phyloP scores from a whole-genome alignment of 495 filamentous ascomycete species.

The Lophium mytilinum region DNA sequence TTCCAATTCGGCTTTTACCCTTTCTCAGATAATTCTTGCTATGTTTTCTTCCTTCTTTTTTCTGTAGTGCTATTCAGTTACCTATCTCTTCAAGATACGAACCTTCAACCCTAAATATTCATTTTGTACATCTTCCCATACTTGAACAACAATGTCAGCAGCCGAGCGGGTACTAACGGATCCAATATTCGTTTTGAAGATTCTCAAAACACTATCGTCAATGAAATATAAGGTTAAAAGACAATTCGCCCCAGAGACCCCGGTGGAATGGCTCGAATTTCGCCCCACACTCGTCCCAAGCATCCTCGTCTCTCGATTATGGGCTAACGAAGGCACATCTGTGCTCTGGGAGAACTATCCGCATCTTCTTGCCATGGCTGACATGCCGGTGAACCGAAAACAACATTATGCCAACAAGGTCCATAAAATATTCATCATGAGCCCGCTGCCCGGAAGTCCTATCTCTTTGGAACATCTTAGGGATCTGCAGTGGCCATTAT shows the following conservation, averaged over 20 bases:
- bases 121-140: too few relatives aligned
- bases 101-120: too few relatives aligned
- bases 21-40: too few relatives aligned
- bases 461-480: slow-evolving; percentile 7
- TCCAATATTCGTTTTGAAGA: slow-evolving; percentile 12
- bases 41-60: too few relatives aligned
- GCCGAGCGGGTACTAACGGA: not conserved
- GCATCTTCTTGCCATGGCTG: slow-evolving; percentile 17
- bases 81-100: too few relatives aligned
- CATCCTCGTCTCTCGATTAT: slow-evolving; percentile 18
- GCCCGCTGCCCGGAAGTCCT: slow-evolving; percentile 3
- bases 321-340: slow-evolving; percentile 18
- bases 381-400: slow-evolving; percentile 6
- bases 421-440: slow-evolving; percentile 9
- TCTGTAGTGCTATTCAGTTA: too few relatives aligned
- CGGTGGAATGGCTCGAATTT: slow-evolving; percentile 20
- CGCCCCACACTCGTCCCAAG: slow-evolving; percentile 19
- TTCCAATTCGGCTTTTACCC: too few relatives aligned
- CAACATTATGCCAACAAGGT: slow-evolving; percentile 25
- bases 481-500: slow-evolving; percentile 12
- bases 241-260: slow-evolving; percentile 13
- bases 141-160: too few relatives aligned
- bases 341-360: slow-evolving; percentile 21
- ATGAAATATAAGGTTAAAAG: slow-evolving; percentile 18
- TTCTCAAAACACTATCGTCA: slow-evolving; percentile 15